Evolutionary conservation across 768 basidiomycete species (phyloP), one percentile per base, ranked within the genome.

Genomic region (Trametes elegans): DNA sequence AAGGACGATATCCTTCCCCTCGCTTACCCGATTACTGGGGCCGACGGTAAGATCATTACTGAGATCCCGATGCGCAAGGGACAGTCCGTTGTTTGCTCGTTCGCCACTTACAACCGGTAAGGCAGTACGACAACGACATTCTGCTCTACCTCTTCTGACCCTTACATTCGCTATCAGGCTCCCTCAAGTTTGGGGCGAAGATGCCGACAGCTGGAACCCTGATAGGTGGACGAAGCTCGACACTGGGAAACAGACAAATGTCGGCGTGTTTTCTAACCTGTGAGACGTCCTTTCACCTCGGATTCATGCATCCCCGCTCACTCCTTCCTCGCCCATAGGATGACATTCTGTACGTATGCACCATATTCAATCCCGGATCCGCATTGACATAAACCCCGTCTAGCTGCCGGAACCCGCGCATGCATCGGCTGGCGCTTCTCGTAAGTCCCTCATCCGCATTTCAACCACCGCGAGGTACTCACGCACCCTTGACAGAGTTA

Each of bases 1-100:
- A 55, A 58, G 21, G 66, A 67, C 36, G 64, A 67, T 19, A 48
- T 64, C n/a, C 53, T 67, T 19, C 66, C 66, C 0, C 54, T 67
- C 29, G 40, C 61, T 6, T 31, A 50, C 35, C 58, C 58, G 1
- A 41, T 55, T 6, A 27, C 34, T 1, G 16, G 42, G 9, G 31
- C 42, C 19, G 21, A 26, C 11, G 58, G 54, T 1, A 21, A 55
- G 32, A n/a, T 23, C 1, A 38, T 60, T 13, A 46, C 18, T 1
- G 58, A 55, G 31, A 39, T 60, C 9, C 58, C 58, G 5, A 31
- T 60, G 16, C 18, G 13, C 19, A 46, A 44, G 8, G 58, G 58
- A 2, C 53, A 54, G 21, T n/a, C 26, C 21, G 24, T 60, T 2
- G 1, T 35, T 7, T 40, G 52, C 5, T 47, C 55, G 2, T 40